These are phyloP conservation scores for Macrocybe sp. DNA, from an alignment of 1,284 basidiomycete genomes.

Conservation along the genomic window DNA sequence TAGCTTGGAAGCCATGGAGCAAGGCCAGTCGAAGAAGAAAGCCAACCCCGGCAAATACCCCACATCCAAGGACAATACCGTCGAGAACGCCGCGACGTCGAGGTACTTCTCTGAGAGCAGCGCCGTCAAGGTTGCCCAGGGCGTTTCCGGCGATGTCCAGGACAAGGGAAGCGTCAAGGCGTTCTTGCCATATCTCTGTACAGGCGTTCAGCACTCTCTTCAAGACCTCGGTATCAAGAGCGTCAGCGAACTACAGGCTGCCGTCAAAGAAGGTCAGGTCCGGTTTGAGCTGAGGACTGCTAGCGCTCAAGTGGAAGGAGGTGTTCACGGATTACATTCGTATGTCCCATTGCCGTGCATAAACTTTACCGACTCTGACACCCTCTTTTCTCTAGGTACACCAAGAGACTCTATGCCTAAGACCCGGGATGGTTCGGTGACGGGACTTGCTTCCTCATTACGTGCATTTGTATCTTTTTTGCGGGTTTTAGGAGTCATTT, in stretches of 20 bases:
- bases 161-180: constrained; percentile 94
- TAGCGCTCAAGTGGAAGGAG: constrained; percentile 94
- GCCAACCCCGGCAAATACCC: constrained; percentile 42
- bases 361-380: neutral
- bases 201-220: constrained; percentile 92
- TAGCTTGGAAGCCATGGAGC: constrained; percentile 94
- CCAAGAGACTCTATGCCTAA: constrained; percentile 33
- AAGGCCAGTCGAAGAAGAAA: constrained; percentile 53
- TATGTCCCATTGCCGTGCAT: constrained; percentile 25
- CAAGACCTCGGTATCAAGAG: constrained; percentile 89
- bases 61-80: constrained; percentile 37
- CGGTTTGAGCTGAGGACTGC: constrained; percentile 95
- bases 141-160: constrained; percentile 94
- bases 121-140: constrained; percentile 95
- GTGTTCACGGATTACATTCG: constrained; percentile 91
- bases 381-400: constrained; percentile 22
- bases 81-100: constrained; percentile 94
- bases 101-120: constrained; percentile 97
- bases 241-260: constrained; percentile 53
- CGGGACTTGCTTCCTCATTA: no score
- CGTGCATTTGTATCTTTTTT: no score
- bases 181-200: constrained; percentile 90
- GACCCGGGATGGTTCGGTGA: no score
- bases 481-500: no score
- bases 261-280: constrained; percentile 64